A percentile compares a stretch with the other conserved stretches of the same genome.
Evolutionary conservation across 2,329 filamentous ascomycete species (phyloP).

Genomic region (Exophiala bonariae): DNA sequence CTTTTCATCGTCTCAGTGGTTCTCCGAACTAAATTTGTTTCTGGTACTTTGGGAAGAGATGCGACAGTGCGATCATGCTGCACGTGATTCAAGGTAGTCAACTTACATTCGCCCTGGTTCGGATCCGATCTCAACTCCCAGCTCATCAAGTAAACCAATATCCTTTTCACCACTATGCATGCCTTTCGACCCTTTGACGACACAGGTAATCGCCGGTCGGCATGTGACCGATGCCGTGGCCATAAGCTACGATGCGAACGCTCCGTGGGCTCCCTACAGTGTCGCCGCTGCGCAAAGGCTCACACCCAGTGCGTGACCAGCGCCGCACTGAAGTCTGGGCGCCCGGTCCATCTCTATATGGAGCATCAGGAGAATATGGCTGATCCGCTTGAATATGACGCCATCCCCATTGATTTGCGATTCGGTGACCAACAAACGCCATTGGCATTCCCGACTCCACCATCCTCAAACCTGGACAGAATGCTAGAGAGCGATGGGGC

Average conservation of each 20-base stretch:
- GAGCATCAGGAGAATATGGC: background rate
- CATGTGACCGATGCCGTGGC: constrained; percentile 1
- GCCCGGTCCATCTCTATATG: background rate
- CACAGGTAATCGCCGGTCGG: constrained; percentile 43
- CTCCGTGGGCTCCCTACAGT: background rate
- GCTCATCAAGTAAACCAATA: too few species aligned
- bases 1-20: too few species aligned
- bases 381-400: background rate
- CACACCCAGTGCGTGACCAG: constrained; percentile 1
- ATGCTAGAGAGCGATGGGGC: too few species aligned
- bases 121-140: too few species aligned
- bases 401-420: background rate
- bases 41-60: too few species aligned
- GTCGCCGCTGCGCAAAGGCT: constrained; percentile 1
- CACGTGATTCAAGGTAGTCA: too few species aligned
- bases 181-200: background rate
- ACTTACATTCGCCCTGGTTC: too few species aligned
- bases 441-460: background rate
- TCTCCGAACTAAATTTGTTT: too few species aligned
- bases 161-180: too few species aligned
- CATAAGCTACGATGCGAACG: background rate
- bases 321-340: constrained; percentile 1
- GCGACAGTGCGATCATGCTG: too few species aligned
- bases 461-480: too few species aligned
- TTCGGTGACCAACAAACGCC: background rate